phyloP scores from a whole-genome alignment of 2,329 filamentous ascomycete species.

The Rhynchosporium agropyri region DNA sequence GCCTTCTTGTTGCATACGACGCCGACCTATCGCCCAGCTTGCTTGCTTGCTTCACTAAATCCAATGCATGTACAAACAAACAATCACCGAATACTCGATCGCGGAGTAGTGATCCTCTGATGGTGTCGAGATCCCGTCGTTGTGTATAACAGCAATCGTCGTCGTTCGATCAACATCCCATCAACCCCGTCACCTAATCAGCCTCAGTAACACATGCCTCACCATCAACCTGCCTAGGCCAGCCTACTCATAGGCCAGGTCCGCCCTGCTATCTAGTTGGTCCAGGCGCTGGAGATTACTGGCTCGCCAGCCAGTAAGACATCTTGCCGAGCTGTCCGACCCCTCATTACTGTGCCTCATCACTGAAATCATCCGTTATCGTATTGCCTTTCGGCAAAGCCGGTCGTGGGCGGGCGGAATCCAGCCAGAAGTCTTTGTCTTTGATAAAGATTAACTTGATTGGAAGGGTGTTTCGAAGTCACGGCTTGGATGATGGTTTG shows the following conservation, averaged over 20 bases:
- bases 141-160: neutral
- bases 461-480: neutral
- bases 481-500: neutral
- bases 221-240: neutral
- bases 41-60: neutral
- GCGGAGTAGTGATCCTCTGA: conserved; percentile 10
- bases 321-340: conserved; percentile 16
- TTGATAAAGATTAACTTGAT: too few species aligned
- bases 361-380: conserved; percentile 5
- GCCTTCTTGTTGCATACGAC: conserved; percentile 7
- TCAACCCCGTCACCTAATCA: conserved; percentile 17
- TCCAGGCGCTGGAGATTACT: neutral
- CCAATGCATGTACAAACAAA: neutral
- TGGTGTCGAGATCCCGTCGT: conserved; percentile 5
- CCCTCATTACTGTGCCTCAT: conserved; percentile 15
- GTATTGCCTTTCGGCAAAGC: conserved; percentile 7
- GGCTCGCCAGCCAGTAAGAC: neutral
- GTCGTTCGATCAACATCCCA: conserved; percentile 23
- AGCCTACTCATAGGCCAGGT: neutral
- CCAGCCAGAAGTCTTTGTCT: neutral
- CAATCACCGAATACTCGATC: conserved; percentile 1
- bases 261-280: too few species aligned
- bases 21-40: neutral
- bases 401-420: neutral
- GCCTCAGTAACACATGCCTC: conserved; percentile 31